Base-by-base conservation (phyloP, 2,329 filamentous ascomycete genomes). In the Berkeleyomyces basicola region DNA sequence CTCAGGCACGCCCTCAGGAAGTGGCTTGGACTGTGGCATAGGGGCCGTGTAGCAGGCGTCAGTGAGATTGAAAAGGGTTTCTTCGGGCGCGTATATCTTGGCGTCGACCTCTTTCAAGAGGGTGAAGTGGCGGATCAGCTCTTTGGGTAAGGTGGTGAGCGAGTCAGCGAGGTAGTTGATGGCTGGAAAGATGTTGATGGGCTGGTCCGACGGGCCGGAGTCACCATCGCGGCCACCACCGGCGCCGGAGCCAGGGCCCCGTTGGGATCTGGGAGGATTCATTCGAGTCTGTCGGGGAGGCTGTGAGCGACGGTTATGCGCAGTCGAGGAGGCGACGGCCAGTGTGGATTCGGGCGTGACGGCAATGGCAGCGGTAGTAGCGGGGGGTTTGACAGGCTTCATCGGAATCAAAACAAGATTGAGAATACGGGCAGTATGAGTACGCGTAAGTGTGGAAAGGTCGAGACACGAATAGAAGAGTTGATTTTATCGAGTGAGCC, bases 91-190 rank as follows among this genome's bases (percentile, higher is more conserved):
- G 74, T 91, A 93, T 67, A 95, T 88, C 76, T 99, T 99, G 66
- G 92, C 92, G 76, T 99, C 93, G 58, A 97, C 93, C 75, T 99
- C 93, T 73, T 96, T 96, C 68, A 99, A 79, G 63, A 97, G 81
- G 42, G 92, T 96, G 69, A 96, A 96, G 73, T 99, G 92, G 71
- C 90, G 86, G 68, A 96, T 90, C 59, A 96, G 88, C 75, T 99
- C 93, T 72, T 91, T 91, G 3, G 93, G 93, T 36, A 99, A 82
- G 46, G 92, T 91, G 60, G 90, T 86, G 71, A 97, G 90, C 66
- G 90, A 86, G 73, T 97, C 91, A 66, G 92, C 88, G 72, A 99
- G 97, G 74, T 85, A 82, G 9, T 81, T 84, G 67, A 85, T 79
- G 61, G 79, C 83, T 53, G 83, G 83, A 68, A 83, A 85, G 68